A percentile compares a stretch with the other conserved stretches of the same genome.
Evolutionary conservation across 768 basidiomycete species (phyloP).

Genomic region (Pisolithus tinctorius): DNA sequence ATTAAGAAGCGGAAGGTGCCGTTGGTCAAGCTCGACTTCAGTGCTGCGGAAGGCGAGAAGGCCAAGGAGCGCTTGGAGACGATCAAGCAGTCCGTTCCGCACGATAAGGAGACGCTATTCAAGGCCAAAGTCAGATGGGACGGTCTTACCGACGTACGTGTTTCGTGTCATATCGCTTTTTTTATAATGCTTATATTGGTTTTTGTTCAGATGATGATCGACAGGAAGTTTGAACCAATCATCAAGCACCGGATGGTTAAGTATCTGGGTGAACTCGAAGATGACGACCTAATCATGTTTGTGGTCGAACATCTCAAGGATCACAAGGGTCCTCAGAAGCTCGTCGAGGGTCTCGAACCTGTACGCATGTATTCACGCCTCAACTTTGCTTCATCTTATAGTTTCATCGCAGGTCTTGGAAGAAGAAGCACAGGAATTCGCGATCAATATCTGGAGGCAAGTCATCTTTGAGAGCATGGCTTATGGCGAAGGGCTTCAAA

Average conservation of each 20-base stretch:
- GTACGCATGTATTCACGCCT: no score
- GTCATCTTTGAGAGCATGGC: no score
- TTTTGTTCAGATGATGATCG: conserved; percentile 64
- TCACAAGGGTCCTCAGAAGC: conserved; percentile 75
- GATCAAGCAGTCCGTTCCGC: conserved; percentile 67
- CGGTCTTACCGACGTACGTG: conserved; percentile 75
- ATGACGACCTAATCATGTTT: conserved; percentile 92
- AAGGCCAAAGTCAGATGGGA: conserved; percentile 89
- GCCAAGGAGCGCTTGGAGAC: conserved; percentile 74
- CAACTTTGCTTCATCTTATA: no score
- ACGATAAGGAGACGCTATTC: conserved; percentile 72
- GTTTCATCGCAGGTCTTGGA: no score
- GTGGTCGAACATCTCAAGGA: conserved; percentile 90
- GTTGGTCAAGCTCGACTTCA: conserved; percentile 87
- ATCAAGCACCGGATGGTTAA: conserved; percentile 78
- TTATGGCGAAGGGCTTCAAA: no score
- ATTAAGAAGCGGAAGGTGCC: conserved; percentile 77
- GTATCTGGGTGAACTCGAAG: conserved; percentile 87
- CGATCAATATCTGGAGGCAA: no score
- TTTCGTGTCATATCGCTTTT: background rate
- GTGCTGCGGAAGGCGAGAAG: conserved; percentile 76
- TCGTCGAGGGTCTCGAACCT: no score
- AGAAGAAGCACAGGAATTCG: no score
- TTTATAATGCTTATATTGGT: conserved; percentile 8
- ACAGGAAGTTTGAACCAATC: conserved; percentile 80